Evolutionary conservation across 2,329 filamentous ascomycete species (phyloP), one percentile per base, ranked within the genome.

Genomic region (Nothophaeocryptopus gaeumannii): DNA sequence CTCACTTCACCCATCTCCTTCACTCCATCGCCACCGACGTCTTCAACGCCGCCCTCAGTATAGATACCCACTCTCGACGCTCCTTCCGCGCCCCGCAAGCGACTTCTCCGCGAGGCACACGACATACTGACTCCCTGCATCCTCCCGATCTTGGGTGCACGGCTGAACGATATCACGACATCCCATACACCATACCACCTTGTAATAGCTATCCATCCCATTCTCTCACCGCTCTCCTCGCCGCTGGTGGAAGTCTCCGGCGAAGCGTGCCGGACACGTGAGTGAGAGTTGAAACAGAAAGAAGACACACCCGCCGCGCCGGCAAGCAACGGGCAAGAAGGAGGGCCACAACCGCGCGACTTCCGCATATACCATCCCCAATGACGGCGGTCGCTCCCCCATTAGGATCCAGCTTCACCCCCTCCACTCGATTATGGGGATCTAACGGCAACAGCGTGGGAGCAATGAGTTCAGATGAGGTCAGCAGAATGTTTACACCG

Each of bases 381-480:
- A 84, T 84, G 81, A 85, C 82, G 75, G 82, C 82, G 65, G 82
- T 85, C 66, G 82, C 81, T 67, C 80, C 80, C 71, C 80, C 80
- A 57, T 76, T 81, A 51, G 78, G 78, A 80, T 84, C 80, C 81
- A 81, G 76, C 70, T 26, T 72, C 72, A 26, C 20, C 20, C 20
- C 20, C 20, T 26, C 20, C 20, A 26, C 20, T 26, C 20, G 20
- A 26, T 26, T 26, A 81, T 84, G 81, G 81, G 81, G 76, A 70
- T 72, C 72, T 74, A 77, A 78, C 71, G 74, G 75, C 73, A 82
- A 79, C 74, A 77, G 78, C 68, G 73, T 82, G 63, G 78, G 80
- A 75, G 79, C 85, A 67, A 88, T 89, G 83, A 88, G 86, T 73
- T 75, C 84, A 69, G 89, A 95, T 75, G 89, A 95, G 72, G 83